Conservation (phyloP, 768 basidiomycete genomes). For the Termitomyces sp. region DNA sequence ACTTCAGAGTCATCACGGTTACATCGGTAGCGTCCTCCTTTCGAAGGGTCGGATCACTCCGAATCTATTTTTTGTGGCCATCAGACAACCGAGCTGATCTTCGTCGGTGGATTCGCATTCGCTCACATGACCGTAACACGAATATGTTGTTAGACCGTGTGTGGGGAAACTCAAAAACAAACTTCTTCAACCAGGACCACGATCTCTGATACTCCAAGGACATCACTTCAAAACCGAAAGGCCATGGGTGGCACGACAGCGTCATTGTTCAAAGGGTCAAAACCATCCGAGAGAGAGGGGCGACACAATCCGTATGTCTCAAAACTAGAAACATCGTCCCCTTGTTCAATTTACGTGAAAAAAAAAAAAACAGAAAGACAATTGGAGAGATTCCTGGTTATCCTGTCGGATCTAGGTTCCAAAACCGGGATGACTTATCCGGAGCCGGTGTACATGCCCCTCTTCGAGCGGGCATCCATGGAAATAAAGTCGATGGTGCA, state of each 20-base stretch:
- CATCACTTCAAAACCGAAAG: not conserved
- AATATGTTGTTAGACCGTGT: not conserved
- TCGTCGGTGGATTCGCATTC: not conserved
- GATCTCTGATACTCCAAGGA: not conserved
- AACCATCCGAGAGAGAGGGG: conserved; percentile 1
- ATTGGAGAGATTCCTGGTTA: conserved; percentile 25
- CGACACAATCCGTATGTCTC: conserved; percentile 4
- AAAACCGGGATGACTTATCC: conserved; percentile 13
- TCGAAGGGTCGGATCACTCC: not conserved
- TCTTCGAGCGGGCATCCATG: conserved; percentile 32
- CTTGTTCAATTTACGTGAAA: not conserved
- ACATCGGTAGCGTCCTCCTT: no score
- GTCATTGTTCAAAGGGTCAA: not conserved
- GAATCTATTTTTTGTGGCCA: not conserved
- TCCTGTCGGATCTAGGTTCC: conserved; percentile 17
- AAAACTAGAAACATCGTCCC: no score
- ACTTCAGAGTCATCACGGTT: not conserved
- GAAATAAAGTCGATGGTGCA: conserved; percentile 22
- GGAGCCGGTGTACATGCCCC: conserved; percentile 27
- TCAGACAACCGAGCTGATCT: no score
- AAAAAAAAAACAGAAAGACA: conserved; percentile 10
- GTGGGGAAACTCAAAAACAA: not conserved
- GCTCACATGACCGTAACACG: not conserved
- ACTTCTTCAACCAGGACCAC: no score
- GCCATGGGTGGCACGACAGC: not conserved